Base-by-base conservation (phyloP, 345 rosid genomes). In the Cochlearia excelsa region DNA sequence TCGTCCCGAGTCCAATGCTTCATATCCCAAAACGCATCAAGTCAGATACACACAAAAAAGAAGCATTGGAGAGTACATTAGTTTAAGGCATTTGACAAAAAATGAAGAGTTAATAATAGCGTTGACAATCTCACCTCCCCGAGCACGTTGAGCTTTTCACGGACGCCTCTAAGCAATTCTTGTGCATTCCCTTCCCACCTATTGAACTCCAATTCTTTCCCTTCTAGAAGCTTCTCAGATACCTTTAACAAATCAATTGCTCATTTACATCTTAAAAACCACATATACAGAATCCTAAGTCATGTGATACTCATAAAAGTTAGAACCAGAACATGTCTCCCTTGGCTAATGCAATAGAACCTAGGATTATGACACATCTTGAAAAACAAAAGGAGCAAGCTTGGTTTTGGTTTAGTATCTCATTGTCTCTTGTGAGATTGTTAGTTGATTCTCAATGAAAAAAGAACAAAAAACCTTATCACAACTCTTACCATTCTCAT, bases 1-100 rank as follows among this genome's bases (percentile, higher is more conserved):
- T 79, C 85, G 53, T 83, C 83, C 65, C 98, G 84, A 39, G 80
- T 55, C 95, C 96, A 92, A 62, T 88, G 84, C 95, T 92, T 82
- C 79, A 72, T 70, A 8, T 23, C 39, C 52, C 61, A 46, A 51
- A 53, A 56, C 23, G 35, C 51, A 61, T 65, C 51, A 51, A 65
- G 35, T 53, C 45, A 26, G 46, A 43, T 67, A 16, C 23, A 16
- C 23, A 16, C 0, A 16, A 16, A 16, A 16, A 38, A 2, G 41
- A 59, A 65, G 44, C 61, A 33, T 38, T 26, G 23, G 64, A 55
- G 44, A 27, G 54, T 10, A 30, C 11, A 56, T 57, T 42, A 28
- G 53, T 4, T 51, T 53, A 27, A 51, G 31, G 2, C 28, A 45
- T 3, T 31, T 5, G n/a, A 49, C 9, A 10, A 37, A 37, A 9